Evolutionary conservation across 1,284 basidiomycete species (phyloP).

Genomic region (Moniliophthora roreri): DNA sequence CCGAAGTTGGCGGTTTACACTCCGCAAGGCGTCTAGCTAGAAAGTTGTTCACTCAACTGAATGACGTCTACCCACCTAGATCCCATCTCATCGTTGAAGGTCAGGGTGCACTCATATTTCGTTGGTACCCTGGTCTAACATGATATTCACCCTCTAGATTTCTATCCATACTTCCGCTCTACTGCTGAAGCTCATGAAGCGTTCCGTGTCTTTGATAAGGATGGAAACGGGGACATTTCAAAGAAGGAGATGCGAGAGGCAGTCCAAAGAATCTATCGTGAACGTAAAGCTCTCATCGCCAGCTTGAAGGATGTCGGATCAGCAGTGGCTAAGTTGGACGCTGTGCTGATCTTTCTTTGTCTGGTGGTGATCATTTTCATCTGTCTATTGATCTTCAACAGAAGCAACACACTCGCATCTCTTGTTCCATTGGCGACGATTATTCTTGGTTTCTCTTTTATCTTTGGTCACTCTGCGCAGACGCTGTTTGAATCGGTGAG

Average conservation of each 20-base stretch:
- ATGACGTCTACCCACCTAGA: conserved; percentile 56
- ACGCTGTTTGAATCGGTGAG: conserved; percentile 78
- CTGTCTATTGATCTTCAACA: conserved; percentile 80
- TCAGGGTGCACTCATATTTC: conserved; percentile 19
- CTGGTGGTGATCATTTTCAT: conserved; percentile 69
- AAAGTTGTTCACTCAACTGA: conserved; percentile 72
- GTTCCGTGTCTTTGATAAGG: conserved; percentile 79
- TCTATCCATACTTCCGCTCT: conserved; percentile 75
- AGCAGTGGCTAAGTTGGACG: conserved; percentile 76
- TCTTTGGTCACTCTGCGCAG: conserved; percentile 83
- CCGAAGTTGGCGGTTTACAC: conserved; percentile 55
- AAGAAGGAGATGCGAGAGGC: conserved; percentile 85
- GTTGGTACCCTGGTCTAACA: conserved; percentile 8
- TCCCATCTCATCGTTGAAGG: conserved; percentile 68
- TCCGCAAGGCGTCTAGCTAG: conserved; percentile 74
- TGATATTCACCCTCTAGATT: conserved; percentile 44
- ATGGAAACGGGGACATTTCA: conserved; percentile 80
- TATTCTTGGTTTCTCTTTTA: conserved; percentile 78
- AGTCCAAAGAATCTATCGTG: conserved; percentile 80
- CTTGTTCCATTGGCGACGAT: conserved; percentile 82
- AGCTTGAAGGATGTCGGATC: conserved; percentile 74
- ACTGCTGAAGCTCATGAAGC: conserved; percentile 73
- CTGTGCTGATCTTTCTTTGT: conserved; percentile 63
- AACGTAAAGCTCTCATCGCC: conserved; percentile 72
- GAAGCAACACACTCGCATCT: conserved; percentile 67